Conservation (phyloP, 1,139 yeast species). For the Suhomyces bolitotheri region DNA sequence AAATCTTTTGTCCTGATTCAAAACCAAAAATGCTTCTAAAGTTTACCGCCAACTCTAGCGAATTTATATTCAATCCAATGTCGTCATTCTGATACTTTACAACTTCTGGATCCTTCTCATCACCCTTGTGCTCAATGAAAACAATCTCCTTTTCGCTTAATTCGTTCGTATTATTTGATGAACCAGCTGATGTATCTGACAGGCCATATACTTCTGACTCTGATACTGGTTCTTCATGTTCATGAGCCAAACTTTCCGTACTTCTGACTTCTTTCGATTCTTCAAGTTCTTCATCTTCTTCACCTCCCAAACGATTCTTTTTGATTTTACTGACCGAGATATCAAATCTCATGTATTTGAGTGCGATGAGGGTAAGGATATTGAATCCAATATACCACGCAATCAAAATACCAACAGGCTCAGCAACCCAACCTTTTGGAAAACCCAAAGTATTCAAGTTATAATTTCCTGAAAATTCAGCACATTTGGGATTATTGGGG, state of each 20-base stretch:
- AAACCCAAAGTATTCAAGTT: slow-evolving; percentile 62
- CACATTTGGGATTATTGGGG: slow-evolving; percentile 25
- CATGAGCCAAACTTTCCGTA: background rate
- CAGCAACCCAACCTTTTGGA: slow-evolving; percentile 62
- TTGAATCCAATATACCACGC: slow-evolving; percentile 63
- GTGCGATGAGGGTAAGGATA: slow-evolving; percentile 45
- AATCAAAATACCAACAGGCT: slow-evolving; percentile 61
- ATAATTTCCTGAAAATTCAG: slow-evolving; percentile 53
- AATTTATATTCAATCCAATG: slow-evolving; percentile 19
- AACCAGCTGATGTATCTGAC: background rate
- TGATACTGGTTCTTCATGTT: background rate
- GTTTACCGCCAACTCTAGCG: slow-evolving; percentile 24
- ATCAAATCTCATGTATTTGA: slow-evolving; percentile 52
- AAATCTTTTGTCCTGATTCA: slow-evolving; percentile 7
- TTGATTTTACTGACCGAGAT: slow-evolving; percentile 51
- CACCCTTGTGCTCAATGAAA: background rate
- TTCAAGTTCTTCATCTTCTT: slow-evolving; percentile 22
- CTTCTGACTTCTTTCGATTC: slow-evolving; percentile 10
- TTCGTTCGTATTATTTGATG: background rate
- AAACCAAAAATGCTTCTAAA: slow-evolving; percentile 8
- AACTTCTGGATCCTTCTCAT: background rate
- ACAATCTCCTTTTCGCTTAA: background rate
- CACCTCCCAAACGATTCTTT: slow-evolving; percentile 35
- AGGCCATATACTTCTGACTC: background rate
- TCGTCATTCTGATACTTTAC: slow-evolving; percentile 3